phyloP scores from a whole-genome alignment of 176 grass and related monocot genomes.

The Neostapfia colusana region DNA sequence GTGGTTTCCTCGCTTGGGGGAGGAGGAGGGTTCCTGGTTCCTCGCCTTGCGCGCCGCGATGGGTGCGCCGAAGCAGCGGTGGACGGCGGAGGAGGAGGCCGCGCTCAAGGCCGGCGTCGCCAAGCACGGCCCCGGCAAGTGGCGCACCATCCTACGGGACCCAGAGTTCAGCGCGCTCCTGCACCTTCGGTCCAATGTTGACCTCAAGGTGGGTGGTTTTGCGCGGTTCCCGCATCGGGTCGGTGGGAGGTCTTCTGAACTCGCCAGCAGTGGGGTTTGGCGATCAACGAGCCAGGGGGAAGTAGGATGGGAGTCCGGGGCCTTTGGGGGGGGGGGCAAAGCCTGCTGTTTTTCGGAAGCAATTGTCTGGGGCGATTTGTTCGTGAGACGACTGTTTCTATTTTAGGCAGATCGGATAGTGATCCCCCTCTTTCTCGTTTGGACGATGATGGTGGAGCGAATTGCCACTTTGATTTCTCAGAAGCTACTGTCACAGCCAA shows the following conservation, averaged over 20 bases:
- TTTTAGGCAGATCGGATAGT: not conserved
- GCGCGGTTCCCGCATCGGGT: not conserved
- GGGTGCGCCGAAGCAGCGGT: slow-evolving; percentile 95
- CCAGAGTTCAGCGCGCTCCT: slow-evolving; percentile 70
- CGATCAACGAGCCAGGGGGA: not conserved
- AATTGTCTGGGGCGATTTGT: not conserved
- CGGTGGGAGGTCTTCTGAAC: slow-evolving; percentile 1
- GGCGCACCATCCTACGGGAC: slow-evolving; percentile 94
- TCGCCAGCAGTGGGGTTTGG: not conserved
- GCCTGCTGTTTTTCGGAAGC: not conserved
- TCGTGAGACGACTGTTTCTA: not conserved
- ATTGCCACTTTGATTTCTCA: not conserved
- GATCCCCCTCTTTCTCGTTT: not conserved
- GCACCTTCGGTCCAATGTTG: slow-evolving; percentile 81
- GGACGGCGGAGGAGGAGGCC: slow-evolving; percentile 84
- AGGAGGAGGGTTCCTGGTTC: not conserved
- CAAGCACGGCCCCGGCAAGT: slow-evolving; percentile 86
- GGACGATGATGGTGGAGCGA: not conserved
- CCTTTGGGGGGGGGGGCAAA: not conserved
- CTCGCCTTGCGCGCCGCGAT: slow-evolving; percentile 27
- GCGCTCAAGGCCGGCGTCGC: slow-evolving; percentile 91
- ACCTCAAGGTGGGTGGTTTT: slow-evolving; percentile 67
- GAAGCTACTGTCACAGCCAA: not conserved
- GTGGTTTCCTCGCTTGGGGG: not conserved
- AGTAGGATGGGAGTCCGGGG: not conserved